phyloP scores from a whole-genome alignment of 805 yeast genomes.

The Metschnikowia chrysomelidarum region DNA sequence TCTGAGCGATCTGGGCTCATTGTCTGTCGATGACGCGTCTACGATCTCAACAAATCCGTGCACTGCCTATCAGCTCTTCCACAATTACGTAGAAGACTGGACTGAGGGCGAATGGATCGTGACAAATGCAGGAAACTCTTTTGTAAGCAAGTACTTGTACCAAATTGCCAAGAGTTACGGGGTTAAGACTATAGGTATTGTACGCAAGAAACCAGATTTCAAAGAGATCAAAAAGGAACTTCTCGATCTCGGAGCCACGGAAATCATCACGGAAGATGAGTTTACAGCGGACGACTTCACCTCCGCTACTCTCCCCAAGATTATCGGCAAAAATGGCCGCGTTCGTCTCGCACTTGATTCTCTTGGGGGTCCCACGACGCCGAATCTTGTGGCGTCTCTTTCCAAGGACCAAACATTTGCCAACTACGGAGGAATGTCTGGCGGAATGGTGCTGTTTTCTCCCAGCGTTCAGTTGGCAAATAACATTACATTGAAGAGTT shows the following conservation, averaged over 20 bases:
- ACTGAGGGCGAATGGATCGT: slow-evolving; percentile 31
- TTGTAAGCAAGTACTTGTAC: slow-evolving; percentile 29
- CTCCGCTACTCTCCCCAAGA: slow-evolving; percentile 13
- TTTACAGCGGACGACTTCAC: slow-evolving; percentile 21
- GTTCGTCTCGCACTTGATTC: slow-evolving; percentile 33
- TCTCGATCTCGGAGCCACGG: slow-evolving; percentile 30
- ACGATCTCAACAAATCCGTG: slow-evolving; percentile 23
- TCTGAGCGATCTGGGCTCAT: slow-evolving; percentile 2
- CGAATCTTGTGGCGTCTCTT: slow-evolving; percentile 23
- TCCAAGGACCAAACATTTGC: slow-evolving; percentile 28
- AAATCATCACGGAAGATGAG: slow-evolving; percentile 29
- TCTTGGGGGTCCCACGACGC: slow-evolving; percentile 27
- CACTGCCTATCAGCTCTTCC: slow-evolving; percentile 22
- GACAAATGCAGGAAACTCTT: slow-evolving; percentile 35
- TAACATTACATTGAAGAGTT: slow-evolving; percentile 28
- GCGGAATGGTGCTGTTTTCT: slow-evolving; percentile 20
- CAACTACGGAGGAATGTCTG: slow-evolving; percentile 27
- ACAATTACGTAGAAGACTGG: slow-evolving; percentile 22
- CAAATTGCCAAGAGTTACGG: slow-evolving; percentile 27
- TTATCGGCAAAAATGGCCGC: slow-evolving; percentile 19
- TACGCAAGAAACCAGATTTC: slow-evolving; percentile 26
- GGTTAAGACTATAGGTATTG: slow-evolving; percentile 28
- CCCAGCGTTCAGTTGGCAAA: slow-evolving; percentile 29
- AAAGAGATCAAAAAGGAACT: slow-evolving; percentile 21
- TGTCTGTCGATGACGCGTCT: slow-evolving; percentile 21